A percentile compares a stretch with the other conserved stretches of the same genome.
These are phyloP conservation scores for Chaetothyriales sp. DNA, from an alignment of 2,329 filamentous ascomycete species.

Conservation along the genomic window DNA sequence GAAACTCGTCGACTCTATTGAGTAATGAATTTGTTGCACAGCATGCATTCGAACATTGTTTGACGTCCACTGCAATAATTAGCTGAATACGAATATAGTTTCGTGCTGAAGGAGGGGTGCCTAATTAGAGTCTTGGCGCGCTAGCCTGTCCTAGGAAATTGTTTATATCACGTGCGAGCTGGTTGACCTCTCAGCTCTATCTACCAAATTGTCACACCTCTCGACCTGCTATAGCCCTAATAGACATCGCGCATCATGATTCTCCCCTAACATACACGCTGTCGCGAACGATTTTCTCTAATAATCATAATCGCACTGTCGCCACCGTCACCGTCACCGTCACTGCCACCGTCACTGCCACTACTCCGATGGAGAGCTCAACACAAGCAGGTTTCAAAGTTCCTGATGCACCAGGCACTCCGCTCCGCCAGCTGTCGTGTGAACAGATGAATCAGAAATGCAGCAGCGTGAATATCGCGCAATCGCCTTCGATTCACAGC, in stretches of 20 bases:
- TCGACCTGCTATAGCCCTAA: neutral
- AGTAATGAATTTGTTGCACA: neutral
- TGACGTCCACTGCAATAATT: neutral
- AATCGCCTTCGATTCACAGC: constrained; percentile 28
- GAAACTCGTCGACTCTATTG: neutral
- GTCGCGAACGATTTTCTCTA: neutral
- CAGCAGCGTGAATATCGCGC: constrained; percentile 17
- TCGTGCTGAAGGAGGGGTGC: neutral
- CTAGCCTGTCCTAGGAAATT: neutral
- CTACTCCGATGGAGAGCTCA: neutral
- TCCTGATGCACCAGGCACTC: constrained; percentile 15
- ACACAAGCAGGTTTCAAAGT: neutral
- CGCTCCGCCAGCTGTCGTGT: constrained; percentile 33
- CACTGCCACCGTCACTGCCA: too few species aligned
- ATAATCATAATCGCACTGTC: neutral
- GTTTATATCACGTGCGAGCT: neutral
- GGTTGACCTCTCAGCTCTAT: neutral
- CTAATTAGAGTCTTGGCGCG: neutral
- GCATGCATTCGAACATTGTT: neutral
- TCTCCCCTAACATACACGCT: neutral
- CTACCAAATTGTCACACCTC: neutral
- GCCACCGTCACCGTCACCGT: too few species aligned
- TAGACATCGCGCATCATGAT: neutral
- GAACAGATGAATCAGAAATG: constrained; percentile 37
- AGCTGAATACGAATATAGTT: too few species aligned